These are phyloP conservation scores for Stephanodiscus minutulus DNA, from an alignment of 108 stramenopile species.

Conservation along the genomic window DNA sequence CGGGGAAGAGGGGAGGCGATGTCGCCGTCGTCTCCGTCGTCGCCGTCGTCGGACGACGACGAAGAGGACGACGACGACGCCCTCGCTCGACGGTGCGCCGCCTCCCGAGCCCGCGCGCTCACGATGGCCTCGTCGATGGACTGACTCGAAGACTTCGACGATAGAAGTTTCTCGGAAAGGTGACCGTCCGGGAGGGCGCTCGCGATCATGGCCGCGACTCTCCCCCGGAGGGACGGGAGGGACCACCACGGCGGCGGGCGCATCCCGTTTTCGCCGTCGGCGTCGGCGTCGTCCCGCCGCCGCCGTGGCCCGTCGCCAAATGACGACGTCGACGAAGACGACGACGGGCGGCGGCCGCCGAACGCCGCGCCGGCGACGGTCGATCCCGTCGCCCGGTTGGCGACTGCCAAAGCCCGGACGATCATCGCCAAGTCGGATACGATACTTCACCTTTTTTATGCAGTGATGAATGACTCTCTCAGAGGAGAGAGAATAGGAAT, in stretches of 20 bases:
- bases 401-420: neutral
- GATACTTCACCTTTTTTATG: no score
- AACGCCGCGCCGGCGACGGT: neutral
- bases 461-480: no score
- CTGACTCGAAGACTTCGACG: neutral
- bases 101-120: neutral
- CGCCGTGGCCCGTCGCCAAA: neutral
- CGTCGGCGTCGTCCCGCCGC: no score
- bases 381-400: neutral
- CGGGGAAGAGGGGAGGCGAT: neutral
- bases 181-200: neutral
- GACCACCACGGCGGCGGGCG: neutral
- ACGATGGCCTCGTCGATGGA: neutral
- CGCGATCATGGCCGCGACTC: neutral
- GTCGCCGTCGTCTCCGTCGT: neutral
- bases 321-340: neutral
- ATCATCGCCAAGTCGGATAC: no score
- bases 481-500: no score
- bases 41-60: neutral
- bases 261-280: neutral
- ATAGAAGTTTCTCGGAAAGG: neutral
- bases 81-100: neutral
- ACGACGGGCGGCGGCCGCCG: no score
- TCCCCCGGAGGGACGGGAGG: neutral
- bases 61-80: neutral